Conservation (phyloP, 768 basidiomycete species). For the Rhizopogon roseolus region DNA sequence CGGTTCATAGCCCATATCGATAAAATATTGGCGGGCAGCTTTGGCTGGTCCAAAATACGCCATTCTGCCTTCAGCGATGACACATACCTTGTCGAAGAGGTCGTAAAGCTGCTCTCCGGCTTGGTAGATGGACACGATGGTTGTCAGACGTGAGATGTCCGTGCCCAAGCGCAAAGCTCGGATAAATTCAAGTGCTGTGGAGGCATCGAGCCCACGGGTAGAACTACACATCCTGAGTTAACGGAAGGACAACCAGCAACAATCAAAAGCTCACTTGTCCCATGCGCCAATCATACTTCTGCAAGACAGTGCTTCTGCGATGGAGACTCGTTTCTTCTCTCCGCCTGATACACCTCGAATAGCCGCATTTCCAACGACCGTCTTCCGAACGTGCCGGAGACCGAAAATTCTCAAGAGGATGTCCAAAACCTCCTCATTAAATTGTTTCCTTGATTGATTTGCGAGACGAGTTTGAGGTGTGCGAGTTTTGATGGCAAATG, state of each 20-base stretch:
- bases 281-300: constrained; percentile 62
- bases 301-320: constrained; percentile 63
- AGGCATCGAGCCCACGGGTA: constrained; percentile 61
- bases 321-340: constrained; percentile 80
- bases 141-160: constrained; percentile 48
- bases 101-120: constrained; percentile 65
- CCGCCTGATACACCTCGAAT: constrained; percentile 75
- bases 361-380: constrained; percentile 72
- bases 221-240: constrained; percentile 36
- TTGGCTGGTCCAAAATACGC: constrained; percentile 53
- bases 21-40: constrained; percentile 51
- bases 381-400: constrained; percentile 64
- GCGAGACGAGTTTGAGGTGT: constrained; percentile 28
- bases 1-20: constrained; percentile 49
- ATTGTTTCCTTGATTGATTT: constrained; percentile 21
- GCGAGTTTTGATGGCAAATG: constrained; percentile 50
- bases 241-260: neutral
- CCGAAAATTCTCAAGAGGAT: constrained; percentile 69
- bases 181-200: constrained; percentile 71
- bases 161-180: constrained; percentile 61
- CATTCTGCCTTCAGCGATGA: constrained; percentile 52
- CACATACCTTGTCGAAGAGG: constrained; percentile 66
- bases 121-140: constrained; percentile 83
- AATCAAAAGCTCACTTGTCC: constrained; percentile 57
- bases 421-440: constrained; percentile 29